Base-by-base conservation (phyloP, 2,329 filamentous ascomycete genomes). In the Penicillium janthinellum region DNA sequence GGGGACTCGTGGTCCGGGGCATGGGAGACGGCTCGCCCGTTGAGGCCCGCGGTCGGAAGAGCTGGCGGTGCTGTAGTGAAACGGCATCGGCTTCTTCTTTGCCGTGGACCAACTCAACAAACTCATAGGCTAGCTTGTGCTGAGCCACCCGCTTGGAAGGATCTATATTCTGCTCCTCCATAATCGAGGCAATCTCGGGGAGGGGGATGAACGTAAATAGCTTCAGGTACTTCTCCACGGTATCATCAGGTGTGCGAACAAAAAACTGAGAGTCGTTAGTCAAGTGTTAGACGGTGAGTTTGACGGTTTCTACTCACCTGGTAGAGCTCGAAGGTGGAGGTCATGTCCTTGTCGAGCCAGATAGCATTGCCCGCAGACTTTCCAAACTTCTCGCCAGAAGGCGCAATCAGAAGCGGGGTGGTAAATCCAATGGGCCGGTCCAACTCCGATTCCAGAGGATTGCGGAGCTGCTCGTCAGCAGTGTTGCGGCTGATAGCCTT, bases 281-380 rank as follows among this genome's bases (percentile, higher is more conserved):
- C 11, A 17, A 15, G 3, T 7, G 34, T 7, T 3, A 14, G 31
- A 11, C n/a, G 20, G 20, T 3, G 31, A 10, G 10, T 8, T 15
- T 14, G 28, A 6, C 12, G 38, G 17, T 3, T 2, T 17, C 1
- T 20, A 69, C 77, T 56, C 72, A 86, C 84, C 69, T 86, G 86
- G 74, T 98, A 98, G 1, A 98, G 82, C 59, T 98, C 92, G 70
- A 94, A 97, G 0, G 88, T 81, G 34, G 84, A 88, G 1, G 94
- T 96, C 84, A 92, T 85, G 68, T 89, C 87, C 55, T 83, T 82
- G 74, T 97, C 92, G 3, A 99, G 84, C 95, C 95, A 99, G 38
- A 99, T 78, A 2, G 94, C 93, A 74, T 98, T 98, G 28, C 93
- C 94, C 1, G 92, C 90, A 63, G 89, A 96, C 80, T 99, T 99